A percentile compares a stretch with the other conserved stretches of the same genome.
Evolutionary conservation across 768 basidiomycete species (phyloP).

Genomic region (Pleurotus tuber-regium): DNA sequence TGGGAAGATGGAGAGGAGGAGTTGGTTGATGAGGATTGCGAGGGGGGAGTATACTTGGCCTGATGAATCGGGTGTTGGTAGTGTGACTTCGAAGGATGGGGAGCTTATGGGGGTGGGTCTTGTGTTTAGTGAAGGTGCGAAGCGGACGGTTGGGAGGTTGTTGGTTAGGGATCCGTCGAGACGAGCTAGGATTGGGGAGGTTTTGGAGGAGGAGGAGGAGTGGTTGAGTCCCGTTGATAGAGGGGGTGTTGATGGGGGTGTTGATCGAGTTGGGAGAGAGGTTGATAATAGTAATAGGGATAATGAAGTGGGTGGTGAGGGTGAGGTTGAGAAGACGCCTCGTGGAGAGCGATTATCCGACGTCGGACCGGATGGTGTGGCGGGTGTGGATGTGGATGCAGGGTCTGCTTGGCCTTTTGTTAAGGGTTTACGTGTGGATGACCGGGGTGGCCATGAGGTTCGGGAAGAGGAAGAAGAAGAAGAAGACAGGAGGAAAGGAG

Average conservation of each 20-base stretch:
- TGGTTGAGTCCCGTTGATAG: constrained; percentile 17
- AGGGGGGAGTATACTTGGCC: constrained; percentile 81
- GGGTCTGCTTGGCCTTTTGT: not conserved
- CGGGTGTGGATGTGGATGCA: not conserved
- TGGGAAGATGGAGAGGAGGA: constrained; percentile 39
- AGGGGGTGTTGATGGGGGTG: not conserved
- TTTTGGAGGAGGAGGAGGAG: constrained; percentile 55
- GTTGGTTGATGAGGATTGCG: constrained; percentile 77
- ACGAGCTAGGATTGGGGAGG: constrained; percentile 56
- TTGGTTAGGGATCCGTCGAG: constrained; percentile 69
- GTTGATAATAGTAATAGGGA: too few relatives aligned
- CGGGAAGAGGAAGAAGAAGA: constrained; percentile 3
- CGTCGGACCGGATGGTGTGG: not conserved
- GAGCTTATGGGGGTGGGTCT: constrained; percentile 35
- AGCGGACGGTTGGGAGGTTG: constrained; percentile 54
- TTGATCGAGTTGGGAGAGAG: not conserved
- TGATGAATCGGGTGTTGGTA: constrained; percentile 14
- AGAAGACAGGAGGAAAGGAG: constrained; percentile 14
- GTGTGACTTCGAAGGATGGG: constrained; percentile 1
- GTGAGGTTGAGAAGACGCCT: too few relatives aligned
- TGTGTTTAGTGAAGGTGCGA: constrained; percentile 42
- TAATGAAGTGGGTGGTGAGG: too few relatives aligned
- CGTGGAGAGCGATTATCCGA: too few relatives aligned
- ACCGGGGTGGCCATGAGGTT: constrained; percentile 9
- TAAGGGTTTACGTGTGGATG: not conserved